Conservation (phyloP, 2,329 filamentous ascomycete species). For the Sporothrix brunneoviolacea region DNA sequence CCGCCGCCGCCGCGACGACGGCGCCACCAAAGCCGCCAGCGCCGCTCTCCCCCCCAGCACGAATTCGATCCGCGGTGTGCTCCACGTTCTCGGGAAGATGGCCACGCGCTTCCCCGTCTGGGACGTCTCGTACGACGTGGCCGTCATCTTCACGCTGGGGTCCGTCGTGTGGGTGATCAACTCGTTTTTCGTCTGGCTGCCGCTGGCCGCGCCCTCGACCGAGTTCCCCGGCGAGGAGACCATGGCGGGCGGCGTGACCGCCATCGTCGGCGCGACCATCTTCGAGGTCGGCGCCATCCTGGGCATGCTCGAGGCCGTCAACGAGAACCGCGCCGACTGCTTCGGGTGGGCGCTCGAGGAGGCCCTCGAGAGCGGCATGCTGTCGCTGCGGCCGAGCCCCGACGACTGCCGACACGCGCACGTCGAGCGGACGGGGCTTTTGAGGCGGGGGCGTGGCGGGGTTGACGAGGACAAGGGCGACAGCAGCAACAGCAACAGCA, state of each 20-base stretch:
- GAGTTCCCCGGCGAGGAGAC: slow-evolving; percentile 48
- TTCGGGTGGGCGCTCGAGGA: slow-evolving; percentile 63
- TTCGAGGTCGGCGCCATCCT: slow-evolving; percentile 60
- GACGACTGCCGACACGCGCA: slow-evolving; percentile 14
- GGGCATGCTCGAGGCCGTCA: slow-evolving; percentile 61
- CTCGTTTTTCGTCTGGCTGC: slow-evolving; percentile 58
- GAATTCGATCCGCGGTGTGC: slow-evolving; percentile 21
- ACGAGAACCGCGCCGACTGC: slow-evolving; percentile 57
- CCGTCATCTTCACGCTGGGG: slow-evolving; percentile 33
- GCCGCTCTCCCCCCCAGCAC: slow-evolving; percentile 14
- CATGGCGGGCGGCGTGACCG: slow-evolving; percentile 53
- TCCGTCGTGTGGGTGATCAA: slow-evolving; percentile 52
- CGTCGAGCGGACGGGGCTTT: slow-evolving; percentile 1
- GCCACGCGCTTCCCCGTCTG: slow-evolving; percentile 31
- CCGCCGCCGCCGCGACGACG: not conserved
- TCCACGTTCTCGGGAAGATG: slow-evolving; percentile 30
- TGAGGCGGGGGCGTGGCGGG: not conserved
- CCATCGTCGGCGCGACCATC: slow-evolving; percentile 60
- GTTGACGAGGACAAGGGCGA: not conserved
- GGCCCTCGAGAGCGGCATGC: slow-evolving; percentile 29
- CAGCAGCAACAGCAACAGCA: not conserved
- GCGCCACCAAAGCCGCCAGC: not conserved
- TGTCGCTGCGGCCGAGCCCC: slow-evolving; percentile 13
- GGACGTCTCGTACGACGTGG: slow-evolving; percentile 38
- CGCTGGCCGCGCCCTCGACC: slow-evolving; percentile 43